These are phyloP conservation scores for Protomyces gravidus DNA, from an alignment of 1,139 yeast species.

Conservation along the genomic window DNA sequence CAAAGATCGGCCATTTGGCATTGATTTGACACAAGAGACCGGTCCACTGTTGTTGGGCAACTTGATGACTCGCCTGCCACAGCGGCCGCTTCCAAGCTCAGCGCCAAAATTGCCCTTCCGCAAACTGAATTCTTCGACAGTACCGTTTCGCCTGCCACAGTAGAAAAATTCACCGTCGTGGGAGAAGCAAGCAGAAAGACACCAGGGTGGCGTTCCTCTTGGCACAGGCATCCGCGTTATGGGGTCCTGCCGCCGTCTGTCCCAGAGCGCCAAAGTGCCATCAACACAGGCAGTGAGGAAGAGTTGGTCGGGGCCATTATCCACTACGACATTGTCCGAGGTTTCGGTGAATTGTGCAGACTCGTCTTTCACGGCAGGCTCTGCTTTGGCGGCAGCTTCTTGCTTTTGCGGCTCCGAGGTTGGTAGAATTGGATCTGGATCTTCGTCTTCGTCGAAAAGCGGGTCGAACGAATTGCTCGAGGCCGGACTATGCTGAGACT, in stretches of 20 bases:
- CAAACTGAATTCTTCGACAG: constrained; percentile 70
- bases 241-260: constrained; percentile 51
- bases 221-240: constrained; percentile 60
- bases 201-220: constrained; percentile 84
- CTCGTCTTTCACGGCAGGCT: background rate
- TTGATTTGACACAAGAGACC: constrained; percentile 70
- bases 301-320: constrained; percentile 38
- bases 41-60: constrained; percentile 91
- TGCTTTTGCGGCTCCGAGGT: constrained; percentile 1
- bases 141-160: constrained; percentile 84
- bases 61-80: constrained; percentile 49
- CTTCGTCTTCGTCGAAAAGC: constrained; percentile 75
- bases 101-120: constrained; percentile 55
- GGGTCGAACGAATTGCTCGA: constrained; percentile 62
- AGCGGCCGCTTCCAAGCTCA: constrained; percentile 34
- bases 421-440: constrained; percentile 42
- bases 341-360: background rate
- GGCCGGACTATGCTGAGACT: constrained; percentile 4
- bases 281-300: constrained; percentile 80
- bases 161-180: constrained; percentile 70
- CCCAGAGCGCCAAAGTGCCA: constrained; percentile 83
- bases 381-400: background rate
- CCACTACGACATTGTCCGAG: background rate
- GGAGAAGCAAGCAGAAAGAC: constrained; percentile 81
- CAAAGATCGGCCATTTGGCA: constrained; percentile 76